Base-by-base conservation (phyloP, 768 basidiomycete genomes). In the Grammothele lineata region DNA sequence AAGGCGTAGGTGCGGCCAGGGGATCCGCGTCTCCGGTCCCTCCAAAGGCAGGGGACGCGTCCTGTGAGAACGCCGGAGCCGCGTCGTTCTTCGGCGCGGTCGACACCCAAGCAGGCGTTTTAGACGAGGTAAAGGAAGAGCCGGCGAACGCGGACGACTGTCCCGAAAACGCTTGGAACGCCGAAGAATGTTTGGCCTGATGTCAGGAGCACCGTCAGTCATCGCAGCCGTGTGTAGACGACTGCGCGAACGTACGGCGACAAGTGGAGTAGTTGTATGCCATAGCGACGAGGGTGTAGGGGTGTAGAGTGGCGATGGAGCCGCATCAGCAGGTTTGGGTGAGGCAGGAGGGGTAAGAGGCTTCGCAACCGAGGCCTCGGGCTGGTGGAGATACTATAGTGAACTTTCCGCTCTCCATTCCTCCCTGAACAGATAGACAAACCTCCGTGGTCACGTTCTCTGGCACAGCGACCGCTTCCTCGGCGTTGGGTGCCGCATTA, bases 121-220 rank as follows among this genome's bases (percentile, higher is more conserved):
- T 34, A 2, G 15, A 23, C 3, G 37, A 30, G 2, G 27, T 15
- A 8, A 27, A 10, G 8, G 40, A 25, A 6, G 40, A 39, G 14
- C 18, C 35, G 23, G 44, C 38, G 41, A 60, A 62, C 12, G 52
- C 50, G 7, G 59, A 53, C 1, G 42, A 7, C 17, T 43, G 15
- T 33, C 57, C 53, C 11, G 54, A 55, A 30, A 62, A 62, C 15
- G 57, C 57, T 2, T 51, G 12, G 37, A 62, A 62, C 1, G 59
- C 61, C 14, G 50, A 30, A 3, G 59, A 60, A 14, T 59, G 57
- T 37, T 57, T 59, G 37, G 37, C 53, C 56, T 57, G 40, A 11
- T 22, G n/a, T 6, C 7, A n/a, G 30, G 17, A 27, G 17, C 11
- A 12, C 5, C 2, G n/a, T n/a, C n/a, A n/a, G n/a, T n/a, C n/a